phyloP scores from a whole-genome alignment of 257 asterid genomes.

The Scutellaria minor region DNA sequence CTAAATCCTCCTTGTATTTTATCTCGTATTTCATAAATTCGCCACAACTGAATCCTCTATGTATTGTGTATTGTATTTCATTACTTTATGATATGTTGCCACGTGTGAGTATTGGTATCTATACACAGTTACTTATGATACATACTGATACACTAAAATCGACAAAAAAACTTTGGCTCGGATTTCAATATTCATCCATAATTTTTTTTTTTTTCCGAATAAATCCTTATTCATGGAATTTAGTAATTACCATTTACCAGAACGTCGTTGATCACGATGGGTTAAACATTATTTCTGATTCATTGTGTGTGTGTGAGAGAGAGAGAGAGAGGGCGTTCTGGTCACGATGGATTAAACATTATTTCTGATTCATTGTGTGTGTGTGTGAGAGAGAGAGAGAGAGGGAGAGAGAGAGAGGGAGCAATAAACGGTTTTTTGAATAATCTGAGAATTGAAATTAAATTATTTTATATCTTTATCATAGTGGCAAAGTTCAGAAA shows the following conservation, averaged over 20 bases:
- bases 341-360: neutral
- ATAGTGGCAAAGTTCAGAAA: neutral
- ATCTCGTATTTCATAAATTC: neutral
- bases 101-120: neutral
- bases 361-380: neutral
- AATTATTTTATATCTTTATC: too few species aligned
- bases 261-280: constrained; percentile 18
- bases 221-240: constrained; percentile 17
- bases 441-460: too few species aligned
- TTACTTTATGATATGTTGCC: neutral
- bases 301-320: too few species aligned
- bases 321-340: too few species aligned
- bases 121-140: neutral
- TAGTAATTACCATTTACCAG: neutral
- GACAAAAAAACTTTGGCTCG: neutral
- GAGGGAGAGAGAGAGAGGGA: too few species aligned
- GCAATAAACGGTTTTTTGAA: neutral
- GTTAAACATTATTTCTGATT: neutral
- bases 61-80: neutral
- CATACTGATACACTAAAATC: neutral
- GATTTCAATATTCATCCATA: constrained; percentile 33
- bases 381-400: too few species aligned
- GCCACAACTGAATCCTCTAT: neutral
- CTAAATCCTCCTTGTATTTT: neutral
- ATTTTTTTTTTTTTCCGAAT: neutral